These are phyloP conservation scores for Pochonia chlamydosporia DNA, from an alignment of 2,329 filamentous ascomycete species.

Conservation along the genomic window DNA sequence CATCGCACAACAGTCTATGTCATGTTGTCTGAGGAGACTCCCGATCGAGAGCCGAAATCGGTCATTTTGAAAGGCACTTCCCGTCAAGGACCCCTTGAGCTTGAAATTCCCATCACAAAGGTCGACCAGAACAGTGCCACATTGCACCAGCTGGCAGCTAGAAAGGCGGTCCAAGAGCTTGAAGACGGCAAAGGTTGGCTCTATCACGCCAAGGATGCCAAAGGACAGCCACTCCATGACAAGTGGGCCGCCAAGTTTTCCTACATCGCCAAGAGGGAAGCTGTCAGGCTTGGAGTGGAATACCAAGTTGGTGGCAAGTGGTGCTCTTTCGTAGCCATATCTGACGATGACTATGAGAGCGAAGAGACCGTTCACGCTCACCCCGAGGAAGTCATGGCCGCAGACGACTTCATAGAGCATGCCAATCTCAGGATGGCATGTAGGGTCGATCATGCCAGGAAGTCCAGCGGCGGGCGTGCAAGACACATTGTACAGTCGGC, in stretches of 20 bases:
- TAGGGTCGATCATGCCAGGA: too few relatives aligned
- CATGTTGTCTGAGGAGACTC: conserved; percentile 48
- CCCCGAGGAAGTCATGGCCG: too few relatives aligned
- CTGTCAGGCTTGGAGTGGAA: conserved; percentile 56
- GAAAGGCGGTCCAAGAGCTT: conserved; percentile 61
- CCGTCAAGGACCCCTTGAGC: conserved; percentile 50
- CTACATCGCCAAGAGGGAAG: conserved; percentile 59
- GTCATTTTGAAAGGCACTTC: conserved; percentile 55
- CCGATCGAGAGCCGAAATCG: conserved; percentile 36
- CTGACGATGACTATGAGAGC: background rate
- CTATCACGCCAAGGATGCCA: conserved; percentile 39
- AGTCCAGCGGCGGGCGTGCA: too few relatives aligned
- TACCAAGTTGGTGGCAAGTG: conserved; percentile 65
- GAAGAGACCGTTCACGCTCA: conserved; percentile 31
- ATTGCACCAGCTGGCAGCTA: conserved; percentile 65
- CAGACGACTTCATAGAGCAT: too few relatives aligned
- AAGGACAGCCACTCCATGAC: conserved; percentile 38
- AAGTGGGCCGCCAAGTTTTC: conserved; percentile 44
- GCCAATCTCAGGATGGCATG: too few relatives aligned
- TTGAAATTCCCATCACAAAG: conserved; percentile 57
- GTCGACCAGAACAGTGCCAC: conserved; percentile 42
- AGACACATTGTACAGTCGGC: too few relatives aligned
- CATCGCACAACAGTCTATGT: conserved; percentile 61
- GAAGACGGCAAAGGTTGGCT: conserved; percentile 67
- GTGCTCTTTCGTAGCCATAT: conserved; percentile 67